phyloP scores from a whole-genome alignment of 352 stramenopile genomes.

The Globisporangium paroecandrum region DNA sequence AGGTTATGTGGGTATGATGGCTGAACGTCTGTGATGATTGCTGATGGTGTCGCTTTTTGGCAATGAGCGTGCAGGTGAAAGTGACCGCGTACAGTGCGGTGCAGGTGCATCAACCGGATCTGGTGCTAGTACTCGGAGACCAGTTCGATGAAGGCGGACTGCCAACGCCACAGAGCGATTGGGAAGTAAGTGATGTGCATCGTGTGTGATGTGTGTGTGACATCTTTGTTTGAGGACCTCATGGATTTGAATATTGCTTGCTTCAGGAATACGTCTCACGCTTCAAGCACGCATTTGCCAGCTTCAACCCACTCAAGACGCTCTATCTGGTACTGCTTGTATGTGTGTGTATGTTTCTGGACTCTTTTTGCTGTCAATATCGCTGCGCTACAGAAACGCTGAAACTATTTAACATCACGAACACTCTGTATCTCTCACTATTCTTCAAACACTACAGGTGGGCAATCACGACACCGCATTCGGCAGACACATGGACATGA shows the following conservation, averaged over 20 bases:
- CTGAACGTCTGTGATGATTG: background rate
- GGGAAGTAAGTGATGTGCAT: constrained; percentile 28
- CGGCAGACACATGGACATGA: constrained; percentile 36
- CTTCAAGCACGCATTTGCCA: constrained; percentile 42
- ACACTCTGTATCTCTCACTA: background rate
- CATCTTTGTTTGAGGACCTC: background rate
- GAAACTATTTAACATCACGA: background rate
- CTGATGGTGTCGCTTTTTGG: background rate
- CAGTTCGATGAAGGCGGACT: constrained; percentile 71
- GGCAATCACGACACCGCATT: constrained; percentile 82
- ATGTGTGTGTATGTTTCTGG: background rate
- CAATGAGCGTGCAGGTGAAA: constrained; percentile 23
- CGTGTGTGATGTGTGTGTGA: background rate
- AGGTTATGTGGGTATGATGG: background rate
- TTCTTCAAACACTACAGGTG: constrained; percentile 24
- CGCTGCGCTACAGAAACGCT: background rate
- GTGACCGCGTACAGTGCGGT: constrained; percentile 39
- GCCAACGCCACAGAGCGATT: constrained; percentile 44
- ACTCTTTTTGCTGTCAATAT: background rate
- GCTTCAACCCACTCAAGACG: constrained; percentile 37
- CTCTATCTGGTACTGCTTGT: constrained; percentile 43
- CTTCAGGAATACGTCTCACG: constrained; percentile 44
- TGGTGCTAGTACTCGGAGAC: constrained; percentile 67
- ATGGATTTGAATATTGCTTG: background rate
- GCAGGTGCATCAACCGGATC: constrained; percentile 43